A percentile compares a stretch with the other conserved stretches of the same genome.
phyloP scores from a whole-genome alignment of 257 asterid genomes.

The Coffea canephora region DNA sequence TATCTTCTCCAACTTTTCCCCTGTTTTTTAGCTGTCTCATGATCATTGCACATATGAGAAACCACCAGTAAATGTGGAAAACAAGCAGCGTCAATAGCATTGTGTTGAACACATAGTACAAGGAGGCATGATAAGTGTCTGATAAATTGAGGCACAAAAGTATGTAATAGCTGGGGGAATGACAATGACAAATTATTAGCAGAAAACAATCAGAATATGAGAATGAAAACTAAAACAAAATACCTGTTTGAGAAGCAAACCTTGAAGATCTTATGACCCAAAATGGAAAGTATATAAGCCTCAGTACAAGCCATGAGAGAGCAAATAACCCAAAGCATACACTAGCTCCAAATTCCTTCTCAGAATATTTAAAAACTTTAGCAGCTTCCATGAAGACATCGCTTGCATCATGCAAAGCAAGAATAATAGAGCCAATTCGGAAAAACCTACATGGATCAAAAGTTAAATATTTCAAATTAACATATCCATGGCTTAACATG shows the following conservation, averaged over 20 bases:
- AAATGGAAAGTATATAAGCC: constrained; percentile 87
- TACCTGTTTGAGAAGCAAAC: constrained; percentile 32
- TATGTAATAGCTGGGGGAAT: constrained; percentile 52
- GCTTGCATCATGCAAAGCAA: constrained; percentile 94
- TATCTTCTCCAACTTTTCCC: constrained; percentile 96
- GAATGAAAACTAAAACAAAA: constrained; percentile 1
- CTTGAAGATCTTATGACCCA: constrained; percentile 73
- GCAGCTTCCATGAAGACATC: constrained; percentile 94
- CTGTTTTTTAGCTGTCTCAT: constrained; percentile 72
- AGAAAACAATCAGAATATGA: constrained; percentile 6
- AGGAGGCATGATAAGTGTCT: constrained; percentile 24
- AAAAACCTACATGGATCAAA: constrained; percentile 55
- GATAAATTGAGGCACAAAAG: constrained; percentile 48
- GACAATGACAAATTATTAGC: constrained; percentile 33
- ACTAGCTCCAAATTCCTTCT: constrained; percentile 81
- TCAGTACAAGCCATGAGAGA: constrained; percentile 70
- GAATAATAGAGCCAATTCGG: constrained; percentile 68
- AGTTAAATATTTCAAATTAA: not conserved
- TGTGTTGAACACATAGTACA: constrained; percentile 81
- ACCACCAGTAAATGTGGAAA: constrained; percentile 97
- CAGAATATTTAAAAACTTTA: constrained; percentile 87
- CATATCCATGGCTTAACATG: not conserved
- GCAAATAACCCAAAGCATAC: constrained; percentile 79
- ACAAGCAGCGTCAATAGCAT: constrained; percentile 71
- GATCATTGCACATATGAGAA: constrained; percentile 81